Evolutionary conservation across 257 asterid species (phyloP).

Genomic region (Anisodus tanguticus): DNA sequence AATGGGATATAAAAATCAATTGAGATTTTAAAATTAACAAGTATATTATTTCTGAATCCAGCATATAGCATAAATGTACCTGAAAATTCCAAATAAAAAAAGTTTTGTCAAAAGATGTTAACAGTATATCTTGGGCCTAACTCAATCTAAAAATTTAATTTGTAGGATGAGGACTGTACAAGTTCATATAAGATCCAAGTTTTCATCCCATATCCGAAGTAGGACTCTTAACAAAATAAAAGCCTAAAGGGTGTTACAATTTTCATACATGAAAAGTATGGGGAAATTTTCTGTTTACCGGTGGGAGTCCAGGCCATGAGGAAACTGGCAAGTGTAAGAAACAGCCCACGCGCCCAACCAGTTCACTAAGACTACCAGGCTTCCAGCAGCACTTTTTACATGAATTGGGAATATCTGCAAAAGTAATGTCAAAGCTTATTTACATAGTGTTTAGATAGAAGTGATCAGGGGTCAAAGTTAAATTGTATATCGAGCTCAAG

Average conservation of each 20-base stretch:
- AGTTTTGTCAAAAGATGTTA: no score
- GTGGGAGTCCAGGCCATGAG: conserved; percentile 78
- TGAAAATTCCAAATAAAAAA: conserved; percentile 27
- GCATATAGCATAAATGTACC: conserved; percentile 68
- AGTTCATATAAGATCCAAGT: no score
- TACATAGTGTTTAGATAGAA: background rate
- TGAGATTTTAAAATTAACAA: no score
- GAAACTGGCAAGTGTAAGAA: conserved; percentile 79
- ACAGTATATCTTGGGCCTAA: no score
- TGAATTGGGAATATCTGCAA: conserved; percentile 80
- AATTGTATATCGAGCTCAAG: background rate
- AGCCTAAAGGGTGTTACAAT: background rate
- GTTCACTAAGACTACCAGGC: conserved; percentile 75
- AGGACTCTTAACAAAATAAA: no score
- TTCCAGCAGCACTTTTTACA: conserved; percentile 78
- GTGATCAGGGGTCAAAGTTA: background rate
- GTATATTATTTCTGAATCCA: conserved; percentile 44
- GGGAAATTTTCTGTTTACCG: conserved; percentile 35
- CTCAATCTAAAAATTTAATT: no score
- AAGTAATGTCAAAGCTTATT: background rate
- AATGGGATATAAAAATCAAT: no score
- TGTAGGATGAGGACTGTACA: no score
- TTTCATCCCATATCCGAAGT: no score
- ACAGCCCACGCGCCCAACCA: conserved; percentile 93
- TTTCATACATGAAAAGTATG: background rate